Percentiles rank a stretch among this genome's conserved stretches.
Conservation (phyloP, 129 eudicot genomes). For the Flaveria trinervia region DNA sequence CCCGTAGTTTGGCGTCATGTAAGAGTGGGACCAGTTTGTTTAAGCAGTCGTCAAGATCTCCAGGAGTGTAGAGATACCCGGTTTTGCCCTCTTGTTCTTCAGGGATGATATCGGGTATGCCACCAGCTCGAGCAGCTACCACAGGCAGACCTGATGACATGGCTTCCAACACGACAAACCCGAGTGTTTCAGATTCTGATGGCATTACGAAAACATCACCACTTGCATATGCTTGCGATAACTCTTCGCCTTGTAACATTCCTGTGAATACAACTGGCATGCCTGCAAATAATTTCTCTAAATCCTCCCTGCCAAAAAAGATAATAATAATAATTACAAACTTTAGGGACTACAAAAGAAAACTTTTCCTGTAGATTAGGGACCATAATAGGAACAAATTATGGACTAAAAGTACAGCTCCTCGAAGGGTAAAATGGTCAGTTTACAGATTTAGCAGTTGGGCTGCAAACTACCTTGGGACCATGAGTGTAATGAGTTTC, state of each 20-base stretch:
- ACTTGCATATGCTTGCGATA: constrained; percentile 96
- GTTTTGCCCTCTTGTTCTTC: constrained; percentile 89
- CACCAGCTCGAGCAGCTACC: constrained; percentile 95
- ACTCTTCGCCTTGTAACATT: constrained; percentile 86
- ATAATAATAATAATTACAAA: neutral
- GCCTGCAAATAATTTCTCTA: constrained; percentile 72
- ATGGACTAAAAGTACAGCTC: neutral
- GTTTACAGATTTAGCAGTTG: neutral
- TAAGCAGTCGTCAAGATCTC: constrained; percentile 86
- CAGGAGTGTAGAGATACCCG: constrained; percentile 76
- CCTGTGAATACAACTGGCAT: constrained; percentile 98
- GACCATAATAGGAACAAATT: no score
- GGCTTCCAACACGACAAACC: constrained; percentile 92
- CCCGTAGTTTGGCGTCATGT: constrained; percentile 53
- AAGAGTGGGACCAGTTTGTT: constrained; percentile 74
- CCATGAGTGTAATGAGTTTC: neutral
- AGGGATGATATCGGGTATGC: constrained; percentile 84
- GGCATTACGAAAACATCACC: constrained; percentile 95
- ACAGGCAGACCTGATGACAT: constrained; percentile 98
- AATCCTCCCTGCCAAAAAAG: constrained; percentile 56
- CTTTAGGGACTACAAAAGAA: neutral
- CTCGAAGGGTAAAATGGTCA: neutral
- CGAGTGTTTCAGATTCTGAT: constrained; percentile 95
- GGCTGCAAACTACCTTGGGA: neutral
- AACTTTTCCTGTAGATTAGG: no score